phyloP scores from a whole-genome alignment of 164 flowering plant genomes.

The Macadamia integrifolia region DNA sequence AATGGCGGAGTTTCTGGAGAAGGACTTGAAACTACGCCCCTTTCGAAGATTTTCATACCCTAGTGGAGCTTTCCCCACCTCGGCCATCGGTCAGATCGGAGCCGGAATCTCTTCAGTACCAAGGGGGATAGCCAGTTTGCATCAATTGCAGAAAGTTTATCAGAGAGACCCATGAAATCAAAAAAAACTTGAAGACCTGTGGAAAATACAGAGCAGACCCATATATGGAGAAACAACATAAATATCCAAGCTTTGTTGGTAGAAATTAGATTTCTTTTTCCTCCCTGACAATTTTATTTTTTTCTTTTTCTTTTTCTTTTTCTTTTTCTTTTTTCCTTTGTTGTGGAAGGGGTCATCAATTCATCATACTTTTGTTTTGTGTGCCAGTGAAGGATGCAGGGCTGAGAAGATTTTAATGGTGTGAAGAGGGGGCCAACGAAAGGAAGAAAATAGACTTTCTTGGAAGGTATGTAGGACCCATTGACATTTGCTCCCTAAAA shows the following conservation, averaged over 20 bases:
- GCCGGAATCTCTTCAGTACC: constrained; percentile 21
- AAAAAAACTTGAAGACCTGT: not conserved
- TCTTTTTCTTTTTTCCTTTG: not conserved
- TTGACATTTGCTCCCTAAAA: constrained; percentile 9
- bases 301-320: not conserved
- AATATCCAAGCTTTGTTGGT: not conserved
- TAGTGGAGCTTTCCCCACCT: not conserved
- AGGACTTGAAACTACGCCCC: constrained; percentile 5
- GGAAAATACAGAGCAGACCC: not conserved
- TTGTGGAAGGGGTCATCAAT: not conserved
- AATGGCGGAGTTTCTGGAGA: constrained; percentile 4
- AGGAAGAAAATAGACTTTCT: not conserved
- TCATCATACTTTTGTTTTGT: no score
- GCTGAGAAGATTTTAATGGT: constrained; percentile 6
- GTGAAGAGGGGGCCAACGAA: not conserved
- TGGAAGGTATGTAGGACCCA: constrained; percentile 1
- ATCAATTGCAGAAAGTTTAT: constrained; percentile 20
- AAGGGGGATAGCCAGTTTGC: constrained; percentile 19
- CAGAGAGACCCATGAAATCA: constrained; percentile 18
- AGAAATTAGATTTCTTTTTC: not conserved
- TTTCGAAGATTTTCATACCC: constrained; percentile 13
- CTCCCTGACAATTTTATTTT: not conserved
- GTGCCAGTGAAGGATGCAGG: not conserved
- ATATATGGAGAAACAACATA: not conserved
- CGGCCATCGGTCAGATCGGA: constrained; percentile 23